A percentile compares a stretch with the other conserved stretches of the same genome.
Evolutionary conservation across 257 asterid genomes (phyloP).

Genomic region (Petunia secreta): DNA sequence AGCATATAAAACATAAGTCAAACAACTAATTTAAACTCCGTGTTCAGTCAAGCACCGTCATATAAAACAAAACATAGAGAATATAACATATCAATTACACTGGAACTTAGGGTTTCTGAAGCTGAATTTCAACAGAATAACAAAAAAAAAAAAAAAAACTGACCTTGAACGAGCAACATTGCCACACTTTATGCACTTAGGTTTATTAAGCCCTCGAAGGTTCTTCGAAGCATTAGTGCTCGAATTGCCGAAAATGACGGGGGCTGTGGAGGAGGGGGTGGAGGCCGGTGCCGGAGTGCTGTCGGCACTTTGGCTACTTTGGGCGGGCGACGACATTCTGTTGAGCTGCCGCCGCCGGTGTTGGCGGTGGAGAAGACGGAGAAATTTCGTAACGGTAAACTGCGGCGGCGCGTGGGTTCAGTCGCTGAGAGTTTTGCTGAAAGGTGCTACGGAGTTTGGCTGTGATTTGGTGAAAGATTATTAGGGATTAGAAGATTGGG

Average conservation of each 20-base stretch:
- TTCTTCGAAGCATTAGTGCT: constrained; percentile 55
- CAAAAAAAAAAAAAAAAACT: neutral
- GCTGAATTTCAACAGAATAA: neutral
- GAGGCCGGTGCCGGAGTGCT: constrained; percentile 21
- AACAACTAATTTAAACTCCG: neutral
- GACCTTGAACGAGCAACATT: constrained; percentile 99
- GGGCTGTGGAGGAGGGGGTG: constrained; percentile 27
- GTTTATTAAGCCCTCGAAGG: constrained; percentile 93
- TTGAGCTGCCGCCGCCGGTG: neutral
- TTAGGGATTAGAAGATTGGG: neutral
- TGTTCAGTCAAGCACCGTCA: neutral
- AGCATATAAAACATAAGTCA: neutral
- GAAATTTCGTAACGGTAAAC: neutral
- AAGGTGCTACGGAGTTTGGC: neutral
- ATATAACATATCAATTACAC: neutral
- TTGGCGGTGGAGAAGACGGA: neutral
- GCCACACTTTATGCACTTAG: constrained; percentile 97
- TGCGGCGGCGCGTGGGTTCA: constrained; percentile 31
- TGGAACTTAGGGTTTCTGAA: neutral
- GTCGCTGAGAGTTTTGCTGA: neutral
- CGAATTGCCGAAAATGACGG: constrained; percentile 33
- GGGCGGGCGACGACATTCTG: constrained; percentile 39
- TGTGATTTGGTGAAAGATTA: neutral
- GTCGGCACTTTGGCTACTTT: constrained; percentile 40
- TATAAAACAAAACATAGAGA: neutral